Evolutionary conservation across 495 filamentous ascomycete genomes (phyloP).

Genomic region (Hamigera avellanea): DNA sequence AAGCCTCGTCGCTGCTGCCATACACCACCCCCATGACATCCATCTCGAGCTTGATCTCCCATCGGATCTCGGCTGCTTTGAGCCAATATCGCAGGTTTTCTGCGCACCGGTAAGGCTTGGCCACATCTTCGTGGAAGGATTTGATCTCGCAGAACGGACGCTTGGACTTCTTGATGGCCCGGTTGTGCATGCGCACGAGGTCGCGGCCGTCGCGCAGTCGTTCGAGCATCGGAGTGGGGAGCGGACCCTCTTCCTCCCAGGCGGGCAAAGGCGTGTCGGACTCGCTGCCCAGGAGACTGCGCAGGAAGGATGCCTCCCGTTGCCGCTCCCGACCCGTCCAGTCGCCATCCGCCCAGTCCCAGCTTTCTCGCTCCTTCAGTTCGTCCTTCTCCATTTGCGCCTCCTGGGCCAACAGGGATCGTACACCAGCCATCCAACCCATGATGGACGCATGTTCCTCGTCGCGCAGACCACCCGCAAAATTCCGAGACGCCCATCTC

Average conservation of each 20-base stretch:
- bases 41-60: constrained; percentile 77
- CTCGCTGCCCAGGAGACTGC: constrained; percentile 39
- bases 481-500: constrained; percentile 77
- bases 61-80: constrained; percentile 89
- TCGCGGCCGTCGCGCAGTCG: constrained; percentile 66
- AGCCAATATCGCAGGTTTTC: constrained; percentile 94
- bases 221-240: constrained; percentile 68
- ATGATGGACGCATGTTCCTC: constrained; percentile 63
- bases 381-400: constrained; percentile 65
- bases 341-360: constrained; percentile 67
- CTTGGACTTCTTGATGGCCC: constrained; percentile 70
- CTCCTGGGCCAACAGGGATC: constrained; percentile 61
- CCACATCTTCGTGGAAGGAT: constrained; percentile 74
- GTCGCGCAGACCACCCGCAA: constrained; percentile 66
- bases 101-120: constrained; percentile 84
- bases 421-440: constrained; percentile 66
- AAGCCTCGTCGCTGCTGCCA: constrained; percentile 48
- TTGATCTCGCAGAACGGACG: constrained; percentile 87
- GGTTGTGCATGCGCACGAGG: constrained; percentile 81
- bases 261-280: constrained; percentile 46
- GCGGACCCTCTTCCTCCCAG: constrained; percentile 44
- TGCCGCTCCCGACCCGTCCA: constrained; percentile 70
- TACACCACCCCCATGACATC: constrained; percentile 82
- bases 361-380: constrained; percentile 53
- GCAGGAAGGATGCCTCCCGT: constrained; percentile 75